Evolutionary conservation across 2,329 filamentous ascomycete genomes (phyloP).

Genomic region (Colletotrichum tanaceti): DNA sequence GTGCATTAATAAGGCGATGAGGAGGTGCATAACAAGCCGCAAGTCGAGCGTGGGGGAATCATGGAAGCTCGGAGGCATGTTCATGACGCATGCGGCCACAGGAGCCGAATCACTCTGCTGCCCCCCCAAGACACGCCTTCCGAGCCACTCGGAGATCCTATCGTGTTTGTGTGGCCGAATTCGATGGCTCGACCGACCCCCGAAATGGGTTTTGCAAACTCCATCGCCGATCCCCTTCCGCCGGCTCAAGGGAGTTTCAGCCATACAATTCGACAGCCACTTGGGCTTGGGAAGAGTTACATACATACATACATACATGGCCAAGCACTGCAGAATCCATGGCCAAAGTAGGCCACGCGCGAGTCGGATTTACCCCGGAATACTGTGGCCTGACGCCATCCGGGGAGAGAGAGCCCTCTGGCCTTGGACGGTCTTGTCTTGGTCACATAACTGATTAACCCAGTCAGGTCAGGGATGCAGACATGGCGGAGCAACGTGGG

Average conservation of each 20-base stretch:
- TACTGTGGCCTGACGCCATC: background rate
- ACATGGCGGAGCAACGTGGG: background rate
- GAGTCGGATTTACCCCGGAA: background rate
- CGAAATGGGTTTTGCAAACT: background rate
- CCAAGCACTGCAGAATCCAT: background rate
- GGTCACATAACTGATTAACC: too few species aligned
- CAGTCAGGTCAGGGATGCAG: too few species aligned
- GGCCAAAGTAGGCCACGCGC: background rate
- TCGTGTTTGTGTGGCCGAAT: background rate
- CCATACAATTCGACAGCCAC: background rate
- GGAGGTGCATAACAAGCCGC: background rate
- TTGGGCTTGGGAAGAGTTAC: background rate
- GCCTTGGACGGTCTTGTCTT: too few species aligned
- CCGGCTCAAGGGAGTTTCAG: background rate
- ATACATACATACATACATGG: background rate
- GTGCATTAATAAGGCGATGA: too few species aligned
- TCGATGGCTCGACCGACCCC: background rate
- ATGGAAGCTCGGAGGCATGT: background rate
- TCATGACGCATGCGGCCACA: conserved; percentile 22
- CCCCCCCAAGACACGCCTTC: background rate
- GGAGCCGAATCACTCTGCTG: background rate
- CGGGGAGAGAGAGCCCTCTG: too few species aligned
- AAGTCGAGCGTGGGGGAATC: background rate
- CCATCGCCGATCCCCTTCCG: too few species aligned
- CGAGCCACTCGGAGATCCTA: background rate